Evolutionary conservation across 129 eudicot species (phyloP), one percentile per base, ranked within the genome.

Genomic region (Mikania micrantha): DNA sequence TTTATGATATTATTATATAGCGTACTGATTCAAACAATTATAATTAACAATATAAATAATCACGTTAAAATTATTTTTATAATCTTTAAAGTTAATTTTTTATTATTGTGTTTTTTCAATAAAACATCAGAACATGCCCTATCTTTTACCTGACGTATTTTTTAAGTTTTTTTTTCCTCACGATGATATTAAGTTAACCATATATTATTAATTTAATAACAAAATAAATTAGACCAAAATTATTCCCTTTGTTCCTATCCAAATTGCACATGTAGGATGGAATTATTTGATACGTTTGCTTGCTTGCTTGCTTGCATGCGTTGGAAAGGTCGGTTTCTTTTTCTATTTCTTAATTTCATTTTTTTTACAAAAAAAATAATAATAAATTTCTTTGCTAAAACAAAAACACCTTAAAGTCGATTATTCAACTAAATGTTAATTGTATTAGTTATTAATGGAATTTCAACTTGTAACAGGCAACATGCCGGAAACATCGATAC

Each of bases 401-500:
- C n/a, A n/a, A n/a, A n/a, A n/a, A n/a, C n/a, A n/a, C n/a, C n/a
- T n/a, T n/a, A n/a, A n/a, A n/a, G n/a, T n/a, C n/a, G n/a, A n/a
- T n/a, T n/a, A n/a, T n/a, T n/a, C n/a, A n/a, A n/a, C n/a, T n/a
- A n/a, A n/a, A n/a, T n/a, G n/a, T n/a, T n/a, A n/a, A n/a, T n/a
- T n/a, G n/a, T n/a, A n/a, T n/a, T n/a, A n/a, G n/a, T n/a, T n/a
- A n/a, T n/a, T n/a, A n/a, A n/a, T n/a, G 9, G 13, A 9, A 22
- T 52, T 42, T 22, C 4, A 52, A 70, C 54, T 45, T 49, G 64
- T 77, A 65, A 10, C 73, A 9, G 60, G 29, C 6, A 68, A 67
- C 82, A 82, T 77, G 78, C 82, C 78, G 0, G 85, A 84, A 76
- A 87, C 85, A 74, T 77, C 79, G 22, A 64, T 50, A 41, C 63